These are phyloP conservation scores for Hericium rajendrae DNA, from an alignment of 768 basidiomycete species.

Conservation along the genomic window DNA sequence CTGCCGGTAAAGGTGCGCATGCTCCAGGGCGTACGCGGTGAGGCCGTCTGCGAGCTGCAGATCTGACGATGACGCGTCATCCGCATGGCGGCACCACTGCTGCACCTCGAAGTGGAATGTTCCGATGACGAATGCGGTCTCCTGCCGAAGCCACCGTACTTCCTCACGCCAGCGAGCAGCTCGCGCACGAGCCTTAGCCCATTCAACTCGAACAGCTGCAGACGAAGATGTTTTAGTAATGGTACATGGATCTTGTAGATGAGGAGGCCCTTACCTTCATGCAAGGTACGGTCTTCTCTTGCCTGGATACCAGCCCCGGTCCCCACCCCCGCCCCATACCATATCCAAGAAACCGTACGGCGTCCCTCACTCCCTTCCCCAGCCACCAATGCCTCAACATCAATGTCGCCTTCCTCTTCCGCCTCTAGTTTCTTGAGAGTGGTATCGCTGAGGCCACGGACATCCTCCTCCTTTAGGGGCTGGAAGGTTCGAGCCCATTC, in stretches of 20 bases:
- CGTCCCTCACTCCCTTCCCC: background rate
- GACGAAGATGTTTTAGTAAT: background rate
- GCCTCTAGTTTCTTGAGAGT: background rate
- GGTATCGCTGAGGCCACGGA: background rate
- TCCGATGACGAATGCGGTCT: background rate
- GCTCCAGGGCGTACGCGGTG: background rate
- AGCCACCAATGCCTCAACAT: background rate
- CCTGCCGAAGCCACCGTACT: background rate
- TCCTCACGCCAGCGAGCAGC: background rate
- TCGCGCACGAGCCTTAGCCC: background rate
- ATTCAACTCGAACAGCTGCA: background rate
- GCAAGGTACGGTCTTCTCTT: background rate
- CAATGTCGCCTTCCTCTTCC: background rate
- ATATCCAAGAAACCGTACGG: background rate
- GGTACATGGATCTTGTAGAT: background rate
- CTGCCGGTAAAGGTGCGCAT: background rate
- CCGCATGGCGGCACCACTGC: background rate
- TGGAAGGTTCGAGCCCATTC: background rate
- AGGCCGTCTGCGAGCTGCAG: background rate
- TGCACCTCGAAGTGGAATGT: background rate
- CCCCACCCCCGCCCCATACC: background rate
- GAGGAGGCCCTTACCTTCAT: background rate
- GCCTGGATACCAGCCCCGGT: background rate
- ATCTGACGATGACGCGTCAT: background rate
- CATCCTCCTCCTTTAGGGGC: background rate